Base-by-base conservation (phyloP, 805 yeast species). In the Candida piceae region DNA sequence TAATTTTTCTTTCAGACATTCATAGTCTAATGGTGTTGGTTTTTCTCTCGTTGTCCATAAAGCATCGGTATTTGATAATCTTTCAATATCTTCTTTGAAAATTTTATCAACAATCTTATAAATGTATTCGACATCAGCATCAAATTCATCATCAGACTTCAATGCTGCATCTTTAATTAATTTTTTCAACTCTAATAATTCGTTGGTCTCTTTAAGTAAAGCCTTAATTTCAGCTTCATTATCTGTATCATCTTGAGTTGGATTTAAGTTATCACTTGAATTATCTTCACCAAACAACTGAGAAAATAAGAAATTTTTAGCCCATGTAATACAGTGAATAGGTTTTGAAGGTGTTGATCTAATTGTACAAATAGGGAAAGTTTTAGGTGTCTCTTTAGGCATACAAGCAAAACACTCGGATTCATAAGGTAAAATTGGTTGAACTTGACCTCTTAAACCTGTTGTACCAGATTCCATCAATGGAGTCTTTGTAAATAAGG, bases 341-440 rank as follows among this genome's bases (percentile, higher is more conserved):
- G 97, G 97, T 54, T 84, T 88, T 0, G 96, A 85, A 0, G 99
- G 99, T 0, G 98, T 93, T 5, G 96, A 86, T 45, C 99, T 70
- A 40, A 93, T 93, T 0, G 98, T 93, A 58, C 99, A 93, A 1
- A 93, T 96, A 0, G 99, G 97, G 58, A 78, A 93, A 0, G 93
- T 73, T 53, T 84, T 88, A 5, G 97, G 96, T 0, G 94, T 80
- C 25, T 79, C 93, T 52, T 90, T 87, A 5, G 82, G 76, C 18
- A 79, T 76, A 60, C 99, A 93, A 44, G 88, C 96, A 60, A 88
- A 94, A 61, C 99, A 93, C 63, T 93, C 98, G 2, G 94, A 78
- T 32, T 64, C 49, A 35, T 80, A 78, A 1, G 96, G 94, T 44
- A 76, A 70, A 39, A 93, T 90, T 2, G 96, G 96, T 54, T 87